phyloP scores from a whole-genome alignment of 257 asterid genomes.

The Osmanthus fragrans region DNA sequence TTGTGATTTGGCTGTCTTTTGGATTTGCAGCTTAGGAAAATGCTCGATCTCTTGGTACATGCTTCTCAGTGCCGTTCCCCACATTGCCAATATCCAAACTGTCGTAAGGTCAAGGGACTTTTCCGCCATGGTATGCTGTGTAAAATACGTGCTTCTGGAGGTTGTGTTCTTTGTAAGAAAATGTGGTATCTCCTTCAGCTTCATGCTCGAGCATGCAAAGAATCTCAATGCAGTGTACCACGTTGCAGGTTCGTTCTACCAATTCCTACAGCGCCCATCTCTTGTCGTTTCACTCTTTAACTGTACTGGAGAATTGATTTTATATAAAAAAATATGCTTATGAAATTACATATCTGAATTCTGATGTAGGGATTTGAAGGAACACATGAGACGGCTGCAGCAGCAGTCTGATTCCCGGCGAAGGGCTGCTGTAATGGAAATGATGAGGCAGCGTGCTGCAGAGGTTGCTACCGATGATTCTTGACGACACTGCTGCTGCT shows the following conservation, averaged over 20 bases:
- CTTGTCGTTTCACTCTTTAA: not conserved
- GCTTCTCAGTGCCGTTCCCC: constrained; percentile 78
- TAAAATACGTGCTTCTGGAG: constrained; percentile 87
- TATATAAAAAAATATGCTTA: not conserved
- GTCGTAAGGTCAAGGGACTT: constrained; percentile 96
- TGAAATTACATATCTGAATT: not conserved
- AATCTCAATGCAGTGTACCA: constrained; percentile 81
- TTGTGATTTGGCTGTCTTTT: constrained; percentile 25
- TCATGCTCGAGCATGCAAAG: constrained; percentile 97
- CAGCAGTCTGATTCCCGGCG: constrained; percentile 91
- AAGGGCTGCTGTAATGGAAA: constrained; percentile 91
- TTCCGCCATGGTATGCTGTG: constrained; percentile 91
- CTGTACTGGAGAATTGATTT: not conserved
- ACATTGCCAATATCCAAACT: constrained; percentile 77
- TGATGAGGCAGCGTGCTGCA: constrained; percentile 96
- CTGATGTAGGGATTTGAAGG: constrained; percentile 72
- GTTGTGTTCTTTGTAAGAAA: constrained; percentile 84
- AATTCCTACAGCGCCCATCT: not conserved
- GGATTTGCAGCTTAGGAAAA: constrained; percentile 77
- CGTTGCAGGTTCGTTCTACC: constrained; percentile 74
- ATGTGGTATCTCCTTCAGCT: constrained; percentile 99
- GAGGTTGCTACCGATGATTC: constrained; percentile 72
- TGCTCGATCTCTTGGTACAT: constrained; percentile 96
- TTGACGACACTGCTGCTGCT: constrained; percentile 31
- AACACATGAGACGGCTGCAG: constrained; percentile 67